Evolutionary conservation across 129 eudicot genomes (phyloP), one percentile per base, ranked within the genome.

Genomic region (Lactuca saligna): DNA sequence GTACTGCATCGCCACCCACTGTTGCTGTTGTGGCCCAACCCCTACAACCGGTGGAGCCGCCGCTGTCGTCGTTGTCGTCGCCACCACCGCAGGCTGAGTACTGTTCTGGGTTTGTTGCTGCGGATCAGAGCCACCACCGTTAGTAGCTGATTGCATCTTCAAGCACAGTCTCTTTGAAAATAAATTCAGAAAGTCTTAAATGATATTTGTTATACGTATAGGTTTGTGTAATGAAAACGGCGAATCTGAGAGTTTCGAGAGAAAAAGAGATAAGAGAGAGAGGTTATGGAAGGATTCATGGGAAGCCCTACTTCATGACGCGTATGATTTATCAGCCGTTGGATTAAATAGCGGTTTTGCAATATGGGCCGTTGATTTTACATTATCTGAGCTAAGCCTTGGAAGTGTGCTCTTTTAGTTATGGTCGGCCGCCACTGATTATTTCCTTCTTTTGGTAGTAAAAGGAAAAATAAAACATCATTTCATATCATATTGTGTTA

Each of bases 1-100:
- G 50, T 88, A 91, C 64, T 83, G 97, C 96, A 91, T 85, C 83
- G 90, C 79, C 76, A 85, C 76, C 96, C 91, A 85, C 73, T 68
- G 97, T 72, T 81, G 95, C 38, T 70, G 85, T 8, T 60, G 82
- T 69, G 73, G 71, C 77, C 66, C 75, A 33, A 76, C 74, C 59
- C 46, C 67, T 17, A 62, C 59, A 17, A 59, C 68, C 46, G 61
- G 62, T 42, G 51, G 72, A 59, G 73, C 66, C 14, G 64, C 61
- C n/a, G 61, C 69, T 7, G 66, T 7, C 44, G 64, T 12, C 7
- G 74, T 49, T 17, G 73, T 42, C 61, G 48, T 55, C 62, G 38
- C 65, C 69, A 13, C 55, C 77, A 20, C 65, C 44, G 41, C 17
- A 14, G 69, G 61, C 71, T 69, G 74, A 61, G 25, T 68, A 17